phyloP scores from a whole-genome alignment of 2,329 filamentous ascomycete genomes.

The Colletotrichum simmondsii region DNA sequence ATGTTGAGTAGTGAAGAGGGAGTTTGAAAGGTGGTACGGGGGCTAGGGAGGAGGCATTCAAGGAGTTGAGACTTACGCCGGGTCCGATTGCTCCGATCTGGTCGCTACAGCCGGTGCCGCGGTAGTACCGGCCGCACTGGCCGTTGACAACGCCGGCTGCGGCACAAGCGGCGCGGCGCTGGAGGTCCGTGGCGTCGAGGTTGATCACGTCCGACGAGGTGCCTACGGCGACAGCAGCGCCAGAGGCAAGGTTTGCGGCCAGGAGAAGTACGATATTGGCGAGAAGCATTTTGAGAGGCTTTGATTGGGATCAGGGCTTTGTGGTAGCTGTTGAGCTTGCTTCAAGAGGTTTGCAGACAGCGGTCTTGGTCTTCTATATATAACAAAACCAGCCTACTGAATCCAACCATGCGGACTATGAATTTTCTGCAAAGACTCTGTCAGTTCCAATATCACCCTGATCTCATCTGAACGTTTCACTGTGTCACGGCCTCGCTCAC shows the following conservation, averaged over 20 bases:
- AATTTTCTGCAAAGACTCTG: too few relatives aligned
- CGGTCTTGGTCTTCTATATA: too few relatives aligned
- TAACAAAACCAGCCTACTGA: too few relatives aligned
- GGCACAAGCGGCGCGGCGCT: conserved; percentile 2
- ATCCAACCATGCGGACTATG: too few relatives aligned
- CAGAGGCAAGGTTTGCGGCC: not conserved
- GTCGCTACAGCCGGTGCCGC: conserved; percentile 2
- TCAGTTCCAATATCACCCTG: too few relatives aligned
- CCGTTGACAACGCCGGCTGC: not conserved
- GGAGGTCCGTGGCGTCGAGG: not conserved
- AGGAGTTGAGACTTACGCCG: not conserved
- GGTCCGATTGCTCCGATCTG: not conserved
- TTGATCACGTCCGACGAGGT: not conserved
- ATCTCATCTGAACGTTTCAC: too few relatives aligned
- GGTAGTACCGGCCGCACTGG: not conserved
- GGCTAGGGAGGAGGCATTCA: not conserved
- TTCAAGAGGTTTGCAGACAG: too few relatives aligned
- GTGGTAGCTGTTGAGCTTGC: too few relatives aligned
- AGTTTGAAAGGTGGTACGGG: not conserved
- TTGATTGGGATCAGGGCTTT: too few relatives aligned
- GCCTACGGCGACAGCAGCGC: not conserved
- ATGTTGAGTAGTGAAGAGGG: not conserved
- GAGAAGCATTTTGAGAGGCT: not conserved
- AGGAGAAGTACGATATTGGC: not conserved
- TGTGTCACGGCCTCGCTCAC: too few relatives aligned